A percentile compares a stretch with the other conserved stretches of the same genome.
phyloP scores from a whole-genome alignment of 148 eudicot genomes.

The Chenopodium quinoa region DNA sequence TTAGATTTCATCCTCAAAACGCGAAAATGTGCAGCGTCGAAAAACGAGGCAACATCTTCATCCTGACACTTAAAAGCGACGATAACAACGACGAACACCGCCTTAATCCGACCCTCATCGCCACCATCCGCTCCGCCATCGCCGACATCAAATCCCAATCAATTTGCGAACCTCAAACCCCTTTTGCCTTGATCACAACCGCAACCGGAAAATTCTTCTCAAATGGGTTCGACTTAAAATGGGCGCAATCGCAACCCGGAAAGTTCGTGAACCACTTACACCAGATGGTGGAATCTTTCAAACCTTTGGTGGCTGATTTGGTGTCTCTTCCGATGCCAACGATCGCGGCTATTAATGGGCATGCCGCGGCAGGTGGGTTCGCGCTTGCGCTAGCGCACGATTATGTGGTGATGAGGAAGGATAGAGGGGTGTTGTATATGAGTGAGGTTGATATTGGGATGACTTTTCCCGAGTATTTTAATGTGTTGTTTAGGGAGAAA shows the following conservation, averaged over 20 bases:
- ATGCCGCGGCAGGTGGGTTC: conserved; percentile 40
- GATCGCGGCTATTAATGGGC: conserved; percentile 30
- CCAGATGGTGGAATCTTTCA: conserved; percentile 20
- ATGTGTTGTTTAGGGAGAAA: conserved; percentile 30
- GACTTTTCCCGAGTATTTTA: conserved; percentile 36
- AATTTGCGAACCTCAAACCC: conserved; percentile 3
- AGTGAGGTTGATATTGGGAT: conserved; percentile 36
- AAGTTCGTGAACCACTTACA: conserved; percentile 10
- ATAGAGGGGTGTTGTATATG: conserved; percentile 33
- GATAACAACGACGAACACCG: conserved; percentile 36
- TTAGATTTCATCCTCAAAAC: too few relatives aligned
- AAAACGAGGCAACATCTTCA: conserved; percentile 39
- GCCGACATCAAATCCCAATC: conserved; percentile 33
- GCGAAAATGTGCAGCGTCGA: conserved; percentile 34
- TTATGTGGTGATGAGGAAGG: conserved; percentile 29
- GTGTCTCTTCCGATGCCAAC: conserved; percentile 37
- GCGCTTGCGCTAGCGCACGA: conserved; percentile 29
- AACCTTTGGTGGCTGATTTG: conserved; percentile 30
- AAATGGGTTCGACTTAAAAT: conserved; percentile 32
- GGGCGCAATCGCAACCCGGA: conserved; percentile 22
- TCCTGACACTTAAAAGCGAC: conserved; percentile 41
- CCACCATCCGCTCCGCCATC: conserved; percentile 34
- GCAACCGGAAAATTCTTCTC: conserved; percentile 34
- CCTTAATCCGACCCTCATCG: conserved; percentile 35
- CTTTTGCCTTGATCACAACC: conserved; percentile 34